Percentiles rank a stretch among this genome's conserved stretches.
phyloP scores from a whole-genome alignment of 495 filamentous ascomycete genomes.

The Tuber calosporum region DNA sequence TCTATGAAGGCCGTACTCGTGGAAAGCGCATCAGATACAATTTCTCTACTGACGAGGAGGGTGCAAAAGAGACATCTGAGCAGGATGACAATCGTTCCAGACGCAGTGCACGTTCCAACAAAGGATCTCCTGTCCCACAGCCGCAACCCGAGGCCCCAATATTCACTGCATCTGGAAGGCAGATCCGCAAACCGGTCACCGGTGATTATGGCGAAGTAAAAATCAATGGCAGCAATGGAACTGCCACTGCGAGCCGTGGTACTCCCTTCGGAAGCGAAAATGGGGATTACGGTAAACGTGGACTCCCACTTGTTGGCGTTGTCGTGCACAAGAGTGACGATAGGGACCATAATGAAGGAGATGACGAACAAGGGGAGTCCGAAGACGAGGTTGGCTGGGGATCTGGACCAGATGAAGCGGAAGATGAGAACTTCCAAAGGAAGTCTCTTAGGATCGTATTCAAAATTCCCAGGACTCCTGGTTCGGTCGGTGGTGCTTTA shows the following conservation, averaged over 20 bases:
- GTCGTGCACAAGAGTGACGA: constrained; percentile 3
- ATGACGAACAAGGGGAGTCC: constrained; percentile 47
- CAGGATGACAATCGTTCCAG: constrained; percentile 30
- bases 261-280: constrained; percentile 31
- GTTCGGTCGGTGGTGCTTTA: neutral
- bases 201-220: constrained; percentile 61
- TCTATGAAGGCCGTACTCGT: constrained; percentile 92
- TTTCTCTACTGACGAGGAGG: constrained; percentile 82
- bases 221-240: constrained; percentile 38
- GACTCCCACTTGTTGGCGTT: neutral
- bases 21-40: constrained; percentile 95
- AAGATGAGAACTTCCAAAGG: constrained; percentile 35
- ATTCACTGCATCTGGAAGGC: constrained; percentile 85
- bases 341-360: constrained; percentile 46
- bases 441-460: constrained; percentile 37
- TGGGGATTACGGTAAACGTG: constrained; percentile 13
- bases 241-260: constrained; percentile 24
- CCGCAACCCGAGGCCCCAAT: constrained; percentile 55
- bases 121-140: constrained; percentile 55
- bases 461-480: constrained; percentile 30
- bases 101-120: constrained; percentile 49
- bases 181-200: constrained; percentile 57
- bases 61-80: constrained; percentile 57
- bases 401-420: constrained; percentile 34
- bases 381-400: constrained; percentile 41